These are phyloP conservation scores for Solanum sejunctum DNA, from an alignment of 257 asterid species.

Conservation along the genomic window DNA sequence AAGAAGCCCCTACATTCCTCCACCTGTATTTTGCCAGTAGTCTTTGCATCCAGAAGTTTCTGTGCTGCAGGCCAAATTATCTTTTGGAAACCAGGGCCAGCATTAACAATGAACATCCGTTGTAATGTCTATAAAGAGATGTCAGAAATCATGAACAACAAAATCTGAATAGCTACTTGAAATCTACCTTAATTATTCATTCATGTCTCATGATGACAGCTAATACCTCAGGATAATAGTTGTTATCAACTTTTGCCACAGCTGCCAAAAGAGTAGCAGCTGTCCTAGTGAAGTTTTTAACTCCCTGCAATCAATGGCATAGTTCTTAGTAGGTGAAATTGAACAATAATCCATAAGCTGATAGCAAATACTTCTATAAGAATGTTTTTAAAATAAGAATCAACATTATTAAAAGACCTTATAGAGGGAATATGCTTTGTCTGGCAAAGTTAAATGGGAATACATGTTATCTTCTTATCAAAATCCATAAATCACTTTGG, in stretches of 20 bases:
- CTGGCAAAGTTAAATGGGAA: neutral
- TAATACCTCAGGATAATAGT: slow-evolving; percentile 83
- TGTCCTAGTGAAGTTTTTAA: slow-evolving; percentile 61
- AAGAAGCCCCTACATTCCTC: neutral
- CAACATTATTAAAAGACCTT: neutral
- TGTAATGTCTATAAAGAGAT: slow-evolving; percentile 58
- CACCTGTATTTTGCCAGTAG: slow-evolving; percentile 73
- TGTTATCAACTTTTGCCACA: slow-evolving; percentile 64
- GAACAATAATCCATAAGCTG: neutral
- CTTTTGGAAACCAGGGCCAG: slow-evolving; percentile 79
- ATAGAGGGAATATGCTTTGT: neutral
- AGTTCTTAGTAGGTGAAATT: neutral
- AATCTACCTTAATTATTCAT: neutral
- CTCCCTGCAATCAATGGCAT: slow-evolving; percentile 40
- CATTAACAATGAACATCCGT: slow-evolving; percentile 72
- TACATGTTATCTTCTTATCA: neutral
- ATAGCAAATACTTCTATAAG: neutral
- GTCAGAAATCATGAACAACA: neutral
- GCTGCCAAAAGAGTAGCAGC: slow-evolving; percentile 69
- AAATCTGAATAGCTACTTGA: neutral
- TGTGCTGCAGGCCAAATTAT: slow-evolving; percentile 96
- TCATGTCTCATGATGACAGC: neutral
- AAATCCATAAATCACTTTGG: neutral
- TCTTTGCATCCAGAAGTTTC: slow-evolving; percentile 73
- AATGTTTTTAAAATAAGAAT: neutral